Conservation (phyloP, 257 asterid genomes). For the Capsicum baccatum region DNA sequence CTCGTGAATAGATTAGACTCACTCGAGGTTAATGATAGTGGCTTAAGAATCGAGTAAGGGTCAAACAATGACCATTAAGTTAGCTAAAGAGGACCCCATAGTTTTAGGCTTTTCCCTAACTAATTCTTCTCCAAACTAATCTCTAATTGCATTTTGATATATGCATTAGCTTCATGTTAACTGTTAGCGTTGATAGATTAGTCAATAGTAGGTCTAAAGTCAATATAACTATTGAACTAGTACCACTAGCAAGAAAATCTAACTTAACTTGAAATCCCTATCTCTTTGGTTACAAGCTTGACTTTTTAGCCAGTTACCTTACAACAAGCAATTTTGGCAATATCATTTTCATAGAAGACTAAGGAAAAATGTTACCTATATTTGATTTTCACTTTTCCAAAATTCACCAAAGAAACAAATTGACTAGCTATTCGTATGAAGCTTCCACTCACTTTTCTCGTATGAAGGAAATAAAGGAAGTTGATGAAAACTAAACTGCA, state of each 20-base stretch:
- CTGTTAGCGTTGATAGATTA: neutral
- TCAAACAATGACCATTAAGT: neutral
- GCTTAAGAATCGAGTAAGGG: neutral
- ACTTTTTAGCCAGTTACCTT: neutral
- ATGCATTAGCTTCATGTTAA: neutral
- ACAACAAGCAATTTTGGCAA: neutral
- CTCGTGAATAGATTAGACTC: neutral
- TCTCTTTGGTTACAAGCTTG: neutral
- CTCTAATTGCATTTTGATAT: neutral
- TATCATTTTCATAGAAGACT: neutral
- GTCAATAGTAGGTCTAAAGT: neutral
- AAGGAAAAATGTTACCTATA: constrained; percentile 5
- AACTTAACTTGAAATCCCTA: neutral
- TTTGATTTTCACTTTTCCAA: neutral
- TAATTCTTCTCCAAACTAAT: neutral
- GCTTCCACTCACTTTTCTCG: neutral
- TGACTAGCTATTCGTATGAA: neutral
- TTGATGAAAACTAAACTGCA: constrained; percentile 7
- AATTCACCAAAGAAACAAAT: neutral
- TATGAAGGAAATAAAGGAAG: constrained; percentile 2
- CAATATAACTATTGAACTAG: neutral
- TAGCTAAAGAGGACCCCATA: neutral
- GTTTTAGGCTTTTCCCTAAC: neutral
- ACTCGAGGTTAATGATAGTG: neutral
- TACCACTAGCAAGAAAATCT: neutral